Evolutionary conservation across 73 alveolate genomes (phyloP), one percentile per base, ranked within the genome.

Genomic region (Tetrahymena borealis): DNA sequence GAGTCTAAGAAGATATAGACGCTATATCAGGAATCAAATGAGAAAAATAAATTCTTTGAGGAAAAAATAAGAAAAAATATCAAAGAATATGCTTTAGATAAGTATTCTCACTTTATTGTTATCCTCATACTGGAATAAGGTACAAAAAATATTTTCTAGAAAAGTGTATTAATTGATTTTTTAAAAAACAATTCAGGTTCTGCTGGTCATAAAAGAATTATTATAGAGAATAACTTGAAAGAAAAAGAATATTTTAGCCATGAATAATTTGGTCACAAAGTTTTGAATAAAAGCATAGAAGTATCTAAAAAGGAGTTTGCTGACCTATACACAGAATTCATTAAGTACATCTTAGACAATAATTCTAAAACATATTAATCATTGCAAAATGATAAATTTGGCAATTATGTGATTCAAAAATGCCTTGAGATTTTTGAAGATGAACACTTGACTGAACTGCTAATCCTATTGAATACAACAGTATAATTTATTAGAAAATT

Each of bases 1-100:
- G 91, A 93, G 35, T 93, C 95, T 31, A 79, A 92, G 15, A 93
- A 85, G 93, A 78, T 93, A 92, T 42, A 93, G 92, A 20, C 78
- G 60, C 93, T 79, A 93, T 93, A 93, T 93, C 91, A 93, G 42
- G 91, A 79, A 40, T 91, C 95, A n/a, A 93, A 42, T 40, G 95
- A 93, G 11, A 78, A 33, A 85, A 92, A 93, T 31, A 39, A 38
- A n/a, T 42, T 85, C 16, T 93, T 93, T 38, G 91, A 85, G 4
- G 91, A 85, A 79, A 79, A 39, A 33, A 79, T 93, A 1, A 85
- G 78, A 85, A 85, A 93, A 38, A 90, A 85, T 38, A 93, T 93
- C 11, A 92, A 93, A 85, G 36, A 90, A 20, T 33, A 39, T 33
- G 91, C 92, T 39, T 39, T 93, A 41, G 95, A 93, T 93, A 93